These are phyloP conservation scores for Vaccinium macrocarpon DNA, from an alignment of 148 eudicot species.

Conservation along the genomic window DNA sequence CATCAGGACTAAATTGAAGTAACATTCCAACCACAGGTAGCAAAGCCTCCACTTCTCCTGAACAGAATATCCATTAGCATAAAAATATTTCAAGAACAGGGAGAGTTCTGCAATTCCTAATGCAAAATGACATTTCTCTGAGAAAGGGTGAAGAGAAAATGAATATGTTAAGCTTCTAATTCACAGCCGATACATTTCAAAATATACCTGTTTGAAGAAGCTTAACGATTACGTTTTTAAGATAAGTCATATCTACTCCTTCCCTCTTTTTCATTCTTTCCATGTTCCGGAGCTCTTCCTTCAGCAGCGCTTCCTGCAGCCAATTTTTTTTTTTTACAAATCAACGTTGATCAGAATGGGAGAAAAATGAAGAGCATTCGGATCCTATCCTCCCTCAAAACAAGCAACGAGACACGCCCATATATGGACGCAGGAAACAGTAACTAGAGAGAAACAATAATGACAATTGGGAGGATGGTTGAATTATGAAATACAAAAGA, in stretches of 20 bases:
- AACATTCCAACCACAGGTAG: conserved; percentile 95
- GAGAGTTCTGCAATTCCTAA: not conserved
- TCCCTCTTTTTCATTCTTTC: conserved; percentile 88
- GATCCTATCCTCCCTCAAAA: not conserved
- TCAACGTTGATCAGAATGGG: not conserved
- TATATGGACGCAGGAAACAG: not conserved
- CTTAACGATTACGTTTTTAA: conserved; percentile 89
- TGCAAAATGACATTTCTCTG: conserved; percentile 7
- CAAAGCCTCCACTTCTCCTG: conserved; percentile 96
- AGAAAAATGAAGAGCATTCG: not conserved
- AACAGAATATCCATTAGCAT: conserved; percentile 10
- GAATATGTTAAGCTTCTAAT: not conserved
- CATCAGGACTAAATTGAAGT: conserved; percentile 98
- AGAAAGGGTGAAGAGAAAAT: not conserved
- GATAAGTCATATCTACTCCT: conserved; percentile 98
- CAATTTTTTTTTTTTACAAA: conserved; percentile 9
- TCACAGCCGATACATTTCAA: not conserved
- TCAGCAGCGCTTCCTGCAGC: conserved; percentile 82
- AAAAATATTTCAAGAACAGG: not conserved
- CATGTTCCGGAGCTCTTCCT: conserved; percentile 92
- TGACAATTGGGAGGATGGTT: not conserved
- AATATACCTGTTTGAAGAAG: conserved; percentile 91
- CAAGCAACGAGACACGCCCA: not conserved
- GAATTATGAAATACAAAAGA: not conserved
- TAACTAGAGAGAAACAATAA: not conserved